Evolutionary conservation across 2,329 filamentous ascomycete genomes (phyloP).

Genomic region (Diaporthe ilicicola): DNA sequence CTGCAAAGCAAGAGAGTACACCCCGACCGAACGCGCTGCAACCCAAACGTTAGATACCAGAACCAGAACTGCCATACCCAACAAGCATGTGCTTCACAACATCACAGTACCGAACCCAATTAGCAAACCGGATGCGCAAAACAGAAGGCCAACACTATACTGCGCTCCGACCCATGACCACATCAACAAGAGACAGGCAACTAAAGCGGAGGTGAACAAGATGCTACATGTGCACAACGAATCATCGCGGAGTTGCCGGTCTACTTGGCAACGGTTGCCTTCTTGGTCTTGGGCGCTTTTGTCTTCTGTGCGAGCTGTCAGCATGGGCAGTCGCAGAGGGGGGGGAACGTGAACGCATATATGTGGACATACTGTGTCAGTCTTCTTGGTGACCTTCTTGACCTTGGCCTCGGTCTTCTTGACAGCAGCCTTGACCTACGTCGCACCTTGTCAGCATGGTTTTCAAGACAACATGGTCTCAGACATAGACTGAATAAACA

Average conservation of each 20-base stretch:
- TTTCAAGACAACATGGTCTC: not conserved
- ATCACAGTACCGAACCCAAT: slow-evolving; percentile 8
- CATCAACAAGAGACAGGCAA: slow-evolving; percentile 10
- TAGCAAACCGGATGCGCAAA: slow-evolving; percentile 2
- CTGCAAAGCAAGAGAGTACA: slow-evolving; percentile 14
- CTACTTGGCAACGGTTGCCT: slow-evolving; percentile 38
- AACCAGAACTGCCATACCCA: slow-evolving; percentile 6
- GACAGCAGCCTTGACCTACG: slow-evolving; percentile 42
- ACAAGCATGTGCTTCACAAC: not conserved
- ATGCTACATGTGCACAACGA: not conserved
- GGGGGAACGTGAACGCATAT: not conserved
- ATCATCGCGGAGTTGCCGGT: not conserved
- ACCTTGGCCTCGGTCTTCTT: slow-evolving; percentile 42
- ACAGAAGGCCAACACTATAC: slow-evolving; percentile 7
- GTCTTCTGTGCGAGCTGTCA: slow-evolving; percentile 36
- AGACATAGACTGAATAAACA: not conserved
- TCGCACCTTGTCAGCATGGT: not conserved
- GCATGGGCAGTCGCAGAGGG: not conserved
- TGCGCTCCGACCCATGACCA: slow-evolving; percentile 28
- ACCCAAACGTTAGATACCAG: slow-evolving; percentile 24
- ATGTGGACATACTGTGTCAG: slow-evolving; percentile 32
- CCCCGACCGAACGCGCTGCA: slow-evolving; percentile 10
- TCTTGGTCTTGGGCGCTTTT: slow-evolving; percentile 44
- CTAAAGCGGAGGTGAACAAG: not conserved
- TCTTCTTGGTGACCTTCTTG: slow-evolving; percentile 36